These are phyloP conservation scores for Colletotrichum eremochloae DNA, from an alignment of 2,329 filamentous ascomycete genomes.

Conservation along the genomic window DNA sequence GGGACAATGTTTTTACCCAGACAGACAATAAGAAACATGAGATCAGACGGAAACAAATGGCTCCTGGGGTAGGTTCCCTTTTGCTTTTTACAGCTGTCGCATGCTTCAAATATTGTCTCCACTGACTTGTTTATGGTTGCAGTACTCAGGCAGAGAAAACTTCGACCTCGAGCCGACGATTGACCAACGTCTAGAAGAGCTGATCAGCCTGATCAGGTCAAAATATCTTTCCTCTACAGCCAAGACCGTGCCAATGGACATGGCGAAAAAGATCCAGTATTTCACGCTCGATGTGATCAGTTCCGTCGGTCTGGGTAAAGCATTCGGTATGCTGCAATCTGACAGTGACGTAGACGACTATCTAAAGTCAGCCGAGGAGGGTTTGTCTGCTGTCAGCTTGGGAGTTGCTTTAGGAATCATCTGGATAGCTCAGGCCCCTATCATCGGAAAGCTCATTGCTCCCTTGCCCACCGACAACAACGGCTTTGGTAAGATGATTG, in stretches of 20 bases:
- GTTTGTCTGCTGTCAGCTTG: conserved; percentile 47
- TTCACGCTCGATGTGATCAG: conserved; percentile 69
- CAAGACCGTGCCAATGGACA: conserved; percentile 55
- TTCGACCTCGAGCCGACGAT: conserved; percentile 62
- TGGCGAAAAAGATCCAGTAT: conserved; percentile 62
- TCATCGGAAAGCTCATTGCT: conserved; percentile 47
- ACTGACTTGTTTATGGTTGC: conserved; percentile 4
- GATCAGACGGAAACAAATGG: conserved; percentile 61
- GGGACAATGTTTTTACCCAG: conserved; percentile 67
- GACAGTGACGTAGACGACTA: conserved; percentile 61
- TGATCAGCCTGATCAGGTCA: conserved; percentile 58
- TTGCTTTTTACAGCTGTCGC: neutral
- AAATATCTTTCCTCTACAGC: conserved; percentile 57
- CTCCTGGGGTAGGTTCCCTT: conserved; percentile 58
- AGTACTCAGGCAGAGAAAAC: conserved; percentile 71
- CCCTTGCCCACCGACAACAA: conserved; percentile 48
- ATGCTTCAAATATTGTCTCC: neutral
- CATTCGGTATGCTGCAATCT: conserved; percentile 61
- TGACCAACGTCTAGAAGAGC: conserved; percentile 59
- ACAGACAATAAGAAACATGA: conserved; percentile 63
- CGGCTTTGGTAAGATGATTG: conserved; percentile 54
- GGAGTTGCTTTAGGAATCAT: conserved; percentile 48
- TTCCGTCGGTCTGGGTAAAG: conserved; percentile 61
- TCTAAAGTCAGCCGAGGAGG: conserved; percentile 52
- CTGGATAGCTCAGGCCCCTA: conserved; percentile 50